Evolutionary conservation across 148 eudicot species (phyloP).

Genomic region (Diospyros lotus): DNA sequence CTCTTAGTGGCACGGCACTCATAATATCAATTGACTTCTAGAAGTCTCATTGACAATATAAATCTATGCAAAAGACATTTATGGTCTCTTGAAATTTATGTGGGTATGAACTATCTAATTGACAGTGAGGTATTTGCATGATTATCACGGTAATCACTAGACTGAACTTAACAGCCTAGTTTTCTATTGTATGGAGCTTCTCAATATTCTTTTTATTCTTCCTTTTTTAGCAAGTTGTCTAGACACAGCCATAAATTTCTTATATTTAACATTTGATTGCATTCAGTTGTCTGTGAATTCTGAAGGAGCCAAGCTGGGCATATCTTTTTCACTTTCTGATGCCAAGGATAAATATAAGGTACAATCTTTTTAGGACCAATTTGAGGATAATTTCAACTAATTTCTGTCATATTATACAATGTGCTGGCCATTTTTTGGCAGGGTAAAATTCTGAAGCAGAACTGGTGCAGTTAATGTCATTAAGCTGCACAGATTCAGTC

Average conservation of each 20-base stretch:
- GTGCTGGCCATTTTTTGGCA: not conserved
- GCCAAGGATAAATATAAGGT: conserved; percentile 65
- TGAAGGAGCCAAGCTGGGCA: conserved; percentile 32
- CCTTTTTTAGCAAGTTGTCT: not conserved
- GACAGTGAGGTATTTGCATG: not conserved
- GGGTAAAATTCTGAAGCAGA: not conserved
- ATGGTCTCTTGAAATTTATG: not conserved
- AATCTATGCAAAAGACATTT: too few species aligned
- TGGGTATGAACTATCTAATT: not conserved
- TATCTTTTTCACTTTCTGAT: conserved; percentile 47
- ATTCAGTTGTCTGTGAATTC: conserved; percentile 22
- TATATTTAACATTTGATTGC: not conserved
- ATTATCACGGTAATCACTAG: too few species aligned
- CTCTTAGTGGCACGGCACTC: too few species aligned
- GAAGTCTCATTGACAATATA: too few species aligned
- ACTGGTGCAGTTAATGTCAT: not conserved
- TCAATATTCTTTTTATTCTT: conserved; percentile 1
- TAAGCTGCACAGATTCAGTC: not conserved
- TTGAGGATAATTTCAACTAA: not conserved
- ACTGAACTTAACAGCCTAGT: not conserved
- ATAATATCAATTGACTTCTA: too few species aligned
- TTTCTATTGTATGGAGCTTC: not conserved
- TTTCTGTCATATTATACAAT: not conserved
- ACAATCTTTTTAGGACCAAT: not conserved
- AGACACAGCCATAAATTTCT: not conserved